Conservation (phyloP, 2,329 filamentous ascomycete genomes). For the Catunica adiposa region DNA sequence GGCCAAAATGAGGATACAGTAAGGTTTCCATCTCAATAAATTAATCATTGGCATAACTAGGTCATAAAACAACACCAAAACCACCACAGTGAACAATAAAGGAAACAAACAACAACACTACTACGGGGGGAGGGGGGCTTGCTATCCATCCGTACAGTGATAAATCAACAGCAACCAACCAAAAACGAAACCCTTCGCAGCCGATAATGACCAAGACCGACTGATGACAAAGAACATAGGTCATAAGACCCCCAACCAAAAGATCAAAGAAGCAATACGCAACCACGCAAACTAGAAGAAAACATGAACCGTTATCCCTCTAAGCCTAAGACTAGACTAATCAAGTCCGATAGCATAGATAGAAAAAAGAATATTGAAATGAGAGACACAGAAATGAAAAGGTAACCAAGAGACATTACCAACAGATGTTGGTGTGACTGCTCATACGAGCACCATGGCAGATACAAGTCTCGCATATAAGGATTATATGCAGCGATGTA, state of each 20-base stretch:
- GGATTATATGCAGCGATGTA: too few relatives aligned
- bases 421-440: neutral
- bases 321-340: neutral
- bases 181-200: neutral
- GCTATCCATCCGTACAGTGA: neutral
- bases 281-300: too few relatives aligned
- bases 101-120: neutral
- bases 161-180: neutral
- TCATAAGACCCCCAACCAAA: neutral
- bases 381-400: neutral
- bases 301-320: too few relatives aligned
- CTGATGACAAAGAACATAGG: neutral
- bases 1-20: neutral
- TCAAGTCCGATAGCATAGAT: neutral
- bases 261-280: too few relatives aligned
- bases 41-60: neutral
- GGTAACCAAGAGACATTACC: neutral
- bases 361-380: neutral
- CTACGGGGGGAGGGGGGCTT: neutral
- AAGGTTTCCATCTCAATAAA: neutral
- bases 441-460: too few relatives aligned
- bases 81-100: neutral
- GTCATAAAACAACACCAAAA: neutral
- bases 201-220: neutral
- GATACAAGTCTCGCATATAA: too few relatives aligned